Base-by-base conservation (phyloP, 164 flowering plant species). In the Vitis riparia region DNA sequence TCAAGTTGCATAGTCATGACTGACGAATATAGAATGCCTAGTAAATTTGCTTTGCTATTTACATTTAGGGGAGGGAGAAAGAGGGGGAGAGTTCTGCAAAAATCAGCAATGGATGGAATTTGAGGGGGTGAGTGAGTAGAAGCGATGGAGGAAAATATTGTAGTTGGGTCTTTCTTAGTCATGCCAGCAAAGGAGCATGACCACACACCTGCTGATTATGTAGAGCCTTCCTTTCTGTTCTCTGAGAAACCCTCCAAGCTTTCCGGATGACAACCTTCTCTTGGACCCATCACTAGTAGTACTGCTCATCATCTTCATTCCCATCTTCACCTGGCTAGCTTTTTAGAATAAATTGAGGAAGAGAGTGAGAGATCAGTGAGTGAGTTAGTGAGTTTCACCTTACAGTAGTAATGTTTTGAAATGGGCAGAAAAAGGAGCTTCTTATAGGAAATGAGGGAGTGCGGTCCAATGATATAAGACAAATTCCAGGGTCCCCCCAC, bases 101-200 rank as follows among this genome's bases (percentile, higher is more conserved):
- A 37, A 37, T 37, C 44, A 37, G 7, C 44, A 37, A 37, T 37
- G 44, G 44, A 37, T 3, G 5, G 44, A 37, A 37, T 37, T 37
- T 37, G 44, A 37, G 44, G 44, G 44, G 44, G 44, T 37, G 44
- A 37, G 44, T 37, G 44, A 37, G 44, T 37, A 37, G 44, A 37
- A 37, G 44, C 0, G 5, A 37, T 37, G 44, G 44, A 37, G 44
- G 44, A 37, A 37, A 37, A 37, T 37, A 37, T 6, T 37, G 44
- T 37, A 37, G 44, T 37, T 3, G 44, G 7, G 44, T 3, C 44
- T 37, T 37, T 3, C 5, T 66, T 61, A 85, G 67, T 85, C 87
- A 49, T 86, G 84, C 84, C 85, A 86, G 69, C 87, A 83, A 13
- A 86, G 83, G 48, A 86, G 85, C 83, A 86, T 78, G 53, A 86